Evolutionary conservation across 768 basidiomycete species (phyloP).

Genomic region (Trametes cubensis): DNA sequence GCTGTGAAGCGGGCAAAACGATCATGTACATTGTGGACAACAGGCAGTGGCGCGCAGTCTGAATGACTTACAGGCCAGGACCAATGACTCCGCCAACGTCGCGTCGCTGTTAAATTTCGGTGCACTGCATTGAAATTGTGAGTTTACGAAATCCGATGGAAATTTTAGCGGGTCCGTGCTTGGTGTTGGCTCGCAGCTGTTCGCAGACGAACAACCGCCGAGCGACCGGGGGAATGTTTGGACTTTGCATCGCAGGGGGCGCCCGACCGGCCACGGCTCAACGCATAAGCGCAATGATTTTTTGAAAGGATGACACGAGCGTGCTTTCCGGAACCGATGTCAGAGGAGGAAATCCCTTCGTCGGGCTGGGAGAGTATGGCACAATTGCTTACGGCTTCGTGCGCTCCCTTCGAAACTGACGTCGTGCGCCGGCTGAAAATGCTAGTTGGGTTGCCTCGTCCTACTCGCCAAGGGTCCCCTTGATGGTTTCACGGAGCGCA

Average conservation of each 20-base stretch:
- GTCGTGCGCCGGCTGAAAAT: background rate
- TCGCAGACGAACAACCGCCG: slow-evolving; percentile 4
- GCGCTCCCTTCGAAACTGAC: background rate
- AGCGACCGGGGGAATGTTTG: background rate
- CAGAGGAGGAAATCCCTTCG: background rate
- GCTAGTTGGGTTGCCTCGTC: background rate
- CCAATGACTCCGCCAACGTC: too few relatives aligned
- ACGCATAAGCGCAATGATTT: background rate
- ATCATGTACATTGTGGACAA: too few relatives aligned
- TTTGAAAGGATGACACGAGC: background rate
- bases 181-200: background rate
- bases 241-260: background rate
- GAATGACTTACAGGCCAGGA: too few relatives aligned
- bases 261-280: background rate
- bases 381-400: background rate
- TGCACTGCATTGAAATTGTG: too few relatives aligned
- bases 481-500: slow-evolving; percentile 1
- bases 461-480: background rate
- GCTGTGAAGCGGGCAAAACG: too few relatives aligned
- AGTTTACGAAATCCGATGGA: too few relatives aligned
- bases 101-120: too few relatives aligned
- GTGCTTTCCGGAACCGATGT: slow-evolving; percentile 17
- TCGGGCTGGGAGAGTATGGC: background rate
- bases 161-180: too few relatives aligned
- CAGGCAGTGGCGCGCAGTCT: too few relatives aligned